Conservation (phyloP, 495 filamentous ascomycete genomes). For the Articulospora tetracladia region DNA sequence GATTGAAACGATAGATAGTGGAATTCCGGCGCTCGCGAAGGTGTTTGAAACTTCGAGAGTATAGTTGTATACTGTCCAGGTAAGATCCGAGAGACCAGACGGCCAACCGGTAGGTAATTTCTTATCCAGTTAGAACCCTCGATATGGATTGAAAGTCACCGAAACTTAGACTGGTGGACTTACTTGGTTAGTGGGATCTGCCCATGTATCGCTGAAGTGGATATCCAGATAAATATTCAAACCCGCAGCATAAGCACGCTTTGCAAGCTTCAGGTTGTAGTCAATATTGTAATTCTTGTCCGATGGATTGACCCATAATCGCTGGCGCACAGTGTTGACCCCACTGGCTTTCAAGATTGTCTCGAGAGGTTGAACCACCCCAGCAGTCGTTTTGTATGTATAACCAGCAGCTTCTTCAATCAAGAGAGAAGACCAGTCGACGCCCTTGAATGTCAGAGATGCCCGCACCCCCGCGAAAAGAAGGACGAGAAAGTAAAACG, state of each 20-base stretch:
- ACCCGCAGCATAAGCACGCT: constrained; percentile 59
- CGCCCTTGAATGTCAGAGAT: constrained; percentile 59
- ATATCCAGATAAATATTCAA: constrained; percentile 65
- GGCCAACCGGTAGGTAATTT: constrained; percentile 60
- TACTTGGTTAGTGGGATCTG: constrained; percentile 43
- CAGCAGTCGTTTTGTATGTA: constrained; percentile 51
- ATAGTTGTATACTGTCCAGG: constrained; percentile 63
- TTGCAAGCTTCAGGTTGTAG: constrained; percentile 65
- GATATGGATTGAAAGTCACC: too few relatives aligned
- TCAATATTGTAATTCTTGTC: constrained; percentile 63
- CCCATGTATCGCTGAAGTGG: constrained; percentile 68
- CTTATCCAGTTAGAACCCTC: constrained; percentile 20
- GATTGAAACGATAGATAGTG: constrained; percentile 59
- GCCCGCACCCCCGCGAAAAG: constrained; percentile 24
- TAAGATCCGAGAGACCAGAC: constrained; percentile 49
- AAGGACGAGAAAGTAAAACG: not conserved
- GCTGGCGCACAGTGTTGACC: constrained; percentile 68
- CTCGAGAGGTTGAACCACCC: constrained; percentile 53
- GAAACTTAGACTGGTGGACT: constrained; percentile 3
- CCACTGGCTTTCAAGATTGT: constrained; percentile 58
- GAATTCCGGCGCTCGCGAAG: constrained; percentile 49
- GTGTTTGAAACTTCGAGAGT: constrained; percentile 55
- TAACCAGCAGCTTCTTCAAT: constrained; percentile 60
- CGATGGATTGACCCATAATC: constrained; percentile 66
- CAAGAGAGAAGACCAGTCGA: constrained; percentile 69